Evolutionary conservation across 768 basidiomycete genomes (phyloP).

Genomic region (Austroboletus festivus): DNA sequence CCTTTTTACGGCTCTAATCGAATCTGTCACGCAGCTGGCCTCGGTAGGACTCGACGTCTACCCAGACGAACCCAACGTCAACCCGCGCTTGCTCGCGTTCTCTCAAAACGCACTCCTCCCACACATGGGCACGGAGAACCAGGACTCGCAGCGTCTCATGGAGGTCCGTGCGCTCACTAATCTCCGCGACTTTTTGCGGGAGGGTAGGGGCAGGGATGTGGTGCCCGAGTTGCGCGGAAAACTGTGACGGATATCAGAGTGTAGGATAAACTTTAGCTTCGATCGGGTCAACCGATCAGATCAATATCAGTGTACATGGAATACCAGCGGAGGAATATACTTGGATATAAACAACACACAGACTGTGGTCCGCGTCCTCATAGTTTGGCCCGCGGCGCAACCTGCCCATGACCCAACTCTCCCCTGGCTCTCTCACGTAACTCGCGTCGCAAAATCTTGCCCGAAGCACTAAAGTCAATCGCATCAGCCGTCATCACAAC

Average conservation of each 20-base stretch:
- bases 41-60: conserved; percentile 84
- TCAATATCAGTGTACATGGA: too few relatives aligned
- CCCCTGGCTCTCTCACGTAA: conserved; percentile 64
- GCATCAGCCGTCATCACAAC: background rate
- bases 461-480: conserved; percentile 58
- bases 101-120: conserved; percentile 83
- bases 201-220: conserved; percentile 58
- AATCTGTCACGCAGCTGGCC: background rate
- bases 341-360: background rate
- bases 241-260: too few relatives aligned
- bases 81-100: conserved; percentile 76
- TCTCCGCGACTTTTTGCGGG: conserved; percentile 63
- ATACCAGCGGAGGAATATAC: background rate
- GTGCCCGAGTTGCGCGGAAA: too few relatives aligned
- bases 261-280: too few relatives aligned
- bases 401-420: conserved; percentile 39
- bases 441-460: conserved; percentile 83
- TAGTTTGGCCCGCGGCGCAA: conserved; percentile 15
- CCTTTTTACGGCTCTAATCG: too few relatives aligned
- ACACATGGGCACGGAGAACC: conserved; percentile 88
- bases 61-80: conserved; percentile 79
- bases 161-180: conserved; percentile 83
- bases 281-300: too few relatives aligned
- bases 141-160: conserved; percentile 78
- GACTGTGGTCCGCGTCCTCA: background rate